Conservation (phyloP, 305 asterid genomes). For the Solanum aculeatissimum region DNA sequence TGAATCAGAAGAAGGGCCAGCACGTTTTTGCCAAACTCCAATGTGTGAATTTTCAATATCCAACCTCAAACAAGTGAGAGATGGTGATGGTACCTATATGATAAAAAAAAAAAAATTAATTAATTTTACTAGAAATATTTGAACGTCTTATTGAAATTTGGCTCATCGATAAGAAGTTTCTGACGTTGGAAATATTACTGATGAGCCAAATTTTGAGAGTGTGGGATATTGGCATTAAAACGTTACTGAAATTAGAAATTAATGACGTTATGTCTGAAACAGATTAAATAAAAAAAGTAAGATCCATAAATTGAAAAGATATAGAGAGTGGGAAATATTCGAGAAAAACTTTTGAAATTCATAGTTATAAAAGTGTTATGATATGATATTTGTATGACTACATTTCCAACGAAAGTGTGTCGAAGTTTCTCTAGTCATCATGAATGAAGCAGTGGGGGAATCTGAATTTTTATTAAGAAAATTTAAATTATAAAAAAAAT, state of each 20-base stretch:
- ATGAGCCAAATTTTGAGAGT: background rate
- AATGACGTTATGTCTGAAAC: too few relatives aligned
- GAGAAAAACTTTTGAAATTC: background rate
- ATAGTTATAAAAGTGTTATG: too few relatives aligned
- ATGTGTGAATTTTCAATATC: slow-evolving; percentile 29
- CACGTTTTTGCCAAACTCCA: slow-evolving; percentile 41
- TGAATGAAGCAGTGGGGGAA: too few relatives aligned
- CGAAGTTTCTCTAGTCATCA: too few relatives aligned
- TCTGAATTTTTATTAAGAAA: too few relatives aligned
- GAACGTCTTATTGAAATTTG: background rate
- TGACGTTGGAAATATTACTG: background rate
- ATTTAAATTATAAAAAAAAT: too few relatives aligned
- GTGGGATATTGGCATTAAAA: background rate
- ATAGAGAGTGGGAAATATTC: too few relatives aligned
- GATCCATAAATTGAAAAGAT: too few relatives aligned
- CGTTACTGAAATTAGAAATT: background rate
- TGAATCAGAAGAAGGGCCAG: slow-evolving; percentile 27
- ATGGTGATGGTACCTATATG: slow-evolving; percentile 3
- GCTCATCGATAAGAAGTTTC: background rate
- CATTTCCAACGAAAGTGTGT: too few relatives aligned
- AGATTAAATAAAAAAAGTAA: too few relatives aligned
- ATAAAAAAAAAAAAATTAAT: background rate
- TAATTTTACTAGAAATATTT: background rate
- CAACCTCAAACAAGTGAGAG: slow-evolving; percentile 27
- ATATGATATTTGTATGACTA: too few relatives aligned